A percentile compares a stretch with the other conserved stretches of the same genome.
phyloP scores from a whole-genome alignment of 306 rosid genomes.

The Benincasa hispida region DNA sequence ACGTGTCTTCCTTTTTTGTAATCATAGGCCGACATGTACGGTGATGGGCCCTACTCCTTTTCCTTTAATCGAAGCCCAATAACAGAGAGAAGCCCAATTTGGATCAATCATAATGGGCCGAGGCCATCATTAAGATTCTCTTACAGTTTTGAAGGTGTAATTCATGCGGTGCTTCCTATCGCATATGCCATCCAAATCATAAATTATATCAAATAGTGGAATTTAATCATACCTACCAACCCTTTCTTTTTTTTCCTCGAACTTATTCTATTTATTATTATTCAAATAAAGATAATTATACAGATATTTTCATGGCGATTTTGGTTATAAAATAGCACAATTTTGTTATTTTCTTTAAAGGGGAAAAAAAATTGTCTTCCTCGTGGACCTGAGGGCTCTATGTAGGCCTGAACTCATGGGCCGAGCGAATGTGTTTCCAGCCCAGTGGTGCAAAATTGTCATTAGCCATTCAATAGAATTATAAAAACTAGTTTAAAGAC shows the following conservation, averaged over 20 bases:
- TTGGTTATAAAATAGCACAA: too few species aligned
- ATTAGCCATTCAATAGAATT: not conserved
- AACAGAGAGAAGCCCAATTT: not conserved
- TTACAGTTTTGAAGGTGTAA: not conserved
- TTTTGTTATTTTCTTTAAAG: too few species aligned
- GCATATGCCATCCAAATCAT: not conserved
- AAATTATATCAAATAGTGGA: not conserved
- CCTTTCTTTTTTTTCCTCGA: not conserved
- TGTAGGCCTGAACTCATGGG: not conserved
- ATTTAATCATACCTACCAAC: not conserved
- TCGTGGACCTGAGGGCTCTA: not conserved
- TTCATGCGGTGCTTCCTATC: not conserved
- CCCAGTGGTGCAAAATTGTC: not conserved
- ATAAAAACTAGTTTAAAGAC: not conserved
- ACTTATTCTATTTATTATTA: not conserved
- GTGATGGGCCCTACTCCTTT: slow-evolving; percentile 1
- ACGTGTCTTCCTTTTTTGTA: not conserved
- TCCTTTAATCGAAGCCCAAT: not conserved
- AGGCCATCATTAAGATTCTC: slow-evolving; percentile 3
- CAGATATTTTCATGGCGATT: too few species aligned
- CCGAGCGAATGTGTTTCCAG: not conserved
- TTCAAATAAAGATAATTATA: not conserved
- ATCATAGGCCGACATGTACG: not conserved
- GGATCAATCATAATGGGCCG: not conserved
- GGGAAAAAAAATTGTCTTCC: too few species aligned